These are phyloP conservation scores for Kwoniella europaea DNA, from an alignment of 768 basidiomycete species.

Conservation along the genomic window DNA sequence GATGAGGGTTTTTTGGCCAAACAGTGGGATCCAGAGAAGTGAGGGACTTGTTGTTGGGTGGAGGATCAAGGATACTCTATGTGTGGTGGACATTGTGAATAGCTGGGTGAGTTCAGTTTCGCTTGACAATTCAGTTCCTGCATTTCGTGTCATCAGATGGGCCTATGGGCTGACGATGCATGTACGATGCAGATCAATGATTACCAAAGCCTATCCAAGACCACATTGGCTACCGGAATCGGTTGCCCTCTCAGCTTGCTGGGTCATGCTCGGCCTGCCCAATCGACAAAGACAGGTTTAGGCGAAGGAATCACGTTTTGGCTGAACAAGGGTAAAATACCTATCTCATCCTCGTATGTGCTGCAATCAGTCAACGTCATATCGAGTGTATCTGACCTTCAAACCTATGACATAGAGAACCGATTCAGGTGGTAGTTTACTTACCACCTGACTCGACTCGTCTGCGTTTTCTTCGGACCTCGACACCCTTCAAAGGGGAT, in stretches of 20 bases:
- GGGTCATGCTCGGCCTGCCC: background rate
- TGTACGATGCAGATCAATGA: no score
- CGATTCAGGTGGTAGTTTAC: conserved; percentile 62
- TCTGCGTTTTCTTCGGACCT: conserved; percentile 71
- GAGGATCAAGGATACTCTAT: conserved; percentile 23
- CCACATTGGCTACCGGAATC: no score
- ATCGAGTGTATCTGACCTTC: background rate
- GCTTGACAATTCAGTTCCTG: background rate
- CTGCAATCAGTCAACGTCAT: background rate
- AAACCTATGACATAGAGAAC: background rate
- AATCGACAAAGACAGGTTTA: background rate
- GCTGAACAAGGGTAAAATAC: background rate
- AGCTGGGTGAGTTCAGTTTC: conserved; percentile 18
- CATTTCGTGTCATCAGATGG: no score
- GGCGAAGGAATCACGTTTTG: background rate
- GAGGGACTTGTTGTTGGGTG: conserved; percentile 35
- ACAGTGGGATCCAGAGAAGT: background rate
- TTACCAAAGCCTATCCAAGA: no score
- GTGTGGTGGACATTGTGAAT: conserved; percentile 36
- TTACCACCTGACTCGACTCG: conserved; percentile 64
- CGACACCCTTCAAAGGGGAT: conserved; percentile 42
- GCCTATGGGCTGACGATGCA: no score
- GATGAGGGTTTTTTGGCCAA: conserved; percentile 43
- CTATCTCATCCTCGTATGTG: conserved; percentile 18
- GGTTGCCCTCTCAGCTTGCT: background rate